These are phyloP conservation scores for Suillus hirtellus DNA, from an alignment of 768 basidiomycete genomes.

Conservation along the genomic window DNA sequence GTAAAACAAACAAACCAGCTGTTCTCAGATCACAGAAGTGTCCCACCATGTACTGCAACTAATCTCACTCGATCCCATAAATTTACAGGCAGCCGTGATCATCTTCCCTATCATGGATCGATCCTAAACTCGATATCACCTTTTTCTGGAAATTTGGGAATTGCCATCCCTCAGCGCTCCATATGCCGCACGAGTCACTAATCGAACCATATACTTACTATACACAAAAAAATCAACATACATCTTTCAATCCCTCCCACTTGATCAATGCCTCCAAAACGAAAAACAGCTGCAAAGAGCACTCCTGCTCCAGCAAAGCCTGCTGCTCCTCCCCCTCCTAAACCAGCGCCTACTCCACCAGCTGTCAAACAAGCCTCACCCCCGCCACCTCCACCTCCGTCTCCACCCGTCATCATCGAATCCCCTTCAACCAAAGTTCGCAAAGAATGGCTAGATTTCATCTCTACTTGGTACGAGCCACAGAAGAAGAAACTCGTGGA, in stretches of 20 bases:
- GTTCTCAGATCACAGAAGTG: too few relatives aligned
- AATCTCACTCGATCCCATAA: background rate
- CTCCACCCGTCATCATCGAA: slow-evolving; percentile 19
- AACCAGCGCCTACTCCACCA: background rate
- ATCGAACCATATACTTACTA: slow-evolving; percentile 22
- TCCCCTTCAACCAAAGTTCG: slow-evolving; percentile 26
- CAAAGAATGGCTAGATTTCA: slow-evolving; percentile 32
- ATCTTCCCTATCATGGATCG: slow-evolving; percentile 34
- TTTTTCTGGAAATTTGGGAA: slow-evolving; percentile 22
- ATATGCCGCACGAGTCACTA: slow-evolving; percentile 27
- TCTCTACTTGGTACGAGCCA: slow-evolving; percentile 32
- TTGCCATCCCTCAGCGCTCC: slow-evolving; percentile 22
- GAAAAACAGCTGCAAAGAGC: slow-evolving; percentile 23
- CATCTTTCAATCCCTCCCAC: background rate
- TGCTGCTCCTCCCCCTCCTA: slow-evolving; percentile 16
- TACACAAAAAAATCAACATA: slow-evolving; percentile 3
- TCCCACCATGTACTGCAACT: too few relatives aligned
- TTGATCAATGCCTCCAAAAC: slow-evolving; percentile 31
- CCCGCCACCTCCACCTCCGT: slow-evolving; percentile 18
- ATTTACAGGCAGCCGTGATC: slow-evolving; percentile 18
- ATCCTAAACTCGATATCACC: slow-evolving; percentile 32
- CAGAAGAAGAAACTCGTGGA: slow-evolving; percentile 30
- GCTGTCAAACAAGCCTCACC: slow-evolving; percentile 16
- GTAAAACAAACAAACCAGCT: too few relatives aligned
- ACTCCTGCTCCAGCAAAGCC: slow-evolving; percentile 17